Evolutionary conservation across 176 grass and related monocot genomes (phyloP).

Genomic region (Rhynchospora breviuscula): DNA sequence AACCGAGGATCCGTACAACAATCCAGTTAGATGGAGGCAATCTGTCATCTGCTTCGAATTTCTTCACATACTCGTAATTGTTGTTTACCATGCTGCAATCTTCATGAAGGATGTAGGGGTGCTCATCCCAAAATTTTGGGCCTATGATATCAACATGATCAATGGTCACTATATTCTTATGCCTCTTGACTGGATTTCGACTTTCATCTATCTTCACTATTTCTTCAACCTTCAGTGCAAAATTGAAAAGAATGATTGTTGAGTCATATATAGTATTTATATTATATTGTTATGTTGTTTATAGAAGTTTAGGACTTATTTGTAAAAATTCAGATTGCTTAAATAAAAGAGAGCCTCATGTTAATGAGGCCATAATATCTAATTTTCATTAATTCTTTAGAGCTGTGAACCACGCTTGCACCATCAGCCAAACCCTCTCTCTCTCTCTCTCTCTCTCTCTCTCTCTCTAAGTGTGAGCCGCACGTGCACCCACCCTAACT

Average conservation of each 20-base stretch:
- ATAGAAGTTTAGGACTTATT: no score
- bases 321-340: no score
- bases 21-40: conserved; percentile 76
- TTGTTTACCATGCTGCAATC: conserved; percentile 56
- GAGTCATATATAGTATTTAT: no score
- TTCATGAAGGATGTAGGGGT: conserved; percentile 44
- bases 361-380: no score
- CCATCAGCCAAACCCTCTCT: no score
- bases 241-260: background rate
- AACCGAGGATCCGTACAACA: conserved; percentile 72
- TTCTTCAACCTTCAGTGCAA: conserved; percentile 49
- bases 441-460: no score
- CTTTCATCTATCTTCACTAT: background rate
- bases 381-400: no score
- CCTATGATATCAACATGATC: conserved; percentile 54
- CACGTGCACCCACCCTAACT: no score
- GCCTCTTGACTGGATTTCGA: conserved; percentile 26
- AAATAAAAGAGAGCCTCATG: no score
- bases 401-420: no score
- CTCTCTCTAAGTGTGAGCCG: no score
- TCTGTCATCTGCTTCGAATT: conserved; percentile 49
- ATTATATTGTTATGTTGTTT: no score
- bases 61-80: conserved; percentile 83
- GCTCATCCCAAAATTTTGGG: conserved; percentile 61
- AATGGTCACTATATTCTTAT: conserved; percentile 32